Conservation (phyloP, 2,329 filamentous ascomycete species). For the Exophiala sp. region DNA sequence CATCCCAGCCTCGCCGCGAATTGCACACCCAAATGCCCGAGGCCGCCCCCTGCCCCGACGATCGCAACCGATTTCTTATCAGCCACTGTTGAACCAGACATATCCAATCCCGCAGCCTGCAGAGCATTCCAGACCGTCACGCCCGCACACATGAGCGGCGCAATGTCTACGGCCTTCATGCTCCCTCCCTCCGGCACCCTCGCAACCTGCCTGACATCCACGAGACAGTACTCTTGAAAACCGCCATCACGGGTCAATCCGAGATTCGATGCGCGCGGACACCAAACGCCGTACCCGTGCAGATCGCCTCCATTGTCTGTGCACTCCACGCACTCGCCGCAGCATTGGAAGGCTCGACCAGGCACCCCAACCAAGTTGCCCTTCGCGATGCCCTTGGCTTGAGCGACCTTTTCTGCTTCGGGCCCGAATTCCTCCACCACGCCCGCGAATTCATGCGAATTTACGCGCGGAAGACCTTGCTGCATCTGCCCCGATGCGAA, state of each 20-base stretch:
- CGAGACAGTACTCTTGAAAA: conserved; percentile 29
- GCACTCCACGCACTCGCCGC: conserved; percentile 22
- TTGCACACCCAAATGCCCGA: conserved; percentile 33
- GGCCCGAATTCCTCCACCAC: conserved; percentile 34
- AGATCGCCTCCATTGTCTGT: conserved; percentile 20
- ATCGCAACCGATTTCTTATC: conserved; percentile 38
- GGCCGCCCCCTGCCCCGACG: conserved; percentile 34
- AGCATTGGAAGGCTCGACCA: conserved; percentile 14
- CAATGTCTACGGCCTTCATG: conserved; percentile 37
- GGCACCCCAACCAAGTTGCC: conserved; percentile 20
- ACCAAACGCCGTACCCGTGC: conserved; percentile 24
- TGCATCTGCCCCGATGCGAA: conserved; percentile 37
- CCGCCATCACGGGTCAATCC: conserved; percentile 25
- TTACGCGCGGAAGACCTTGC: conserved; percentile 40
- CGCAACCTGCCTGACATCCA: conserved; percentile 28
- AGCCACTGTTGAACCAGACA: conserved; percentile 22
- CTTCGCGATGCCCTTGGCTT: conserved; percentile 8
- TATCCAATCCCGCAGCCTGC: conserved; percentile 30
- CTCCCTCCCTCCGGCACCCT: conserved; percentile 28
- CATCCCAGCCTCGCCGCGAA: conserved; percentile 37
- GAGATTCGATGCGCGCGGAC: conserved; percentile 15
- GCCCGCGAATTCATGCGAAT: conserved; percentile 47
- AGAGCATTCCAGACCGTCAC: conserved; percentile 43
- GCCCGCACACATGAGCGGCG: conserved; percentile 44
- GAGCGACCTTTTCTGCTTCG: conserved; percentile 9